Percentiles rank a stretch among this genome's conserved stretches.
These are phyloP conservation scores for Schizosaccharomyces japonicus DNA, from an alignment of 805 yeast genomes.

Conservation along the genomic window DNA sequence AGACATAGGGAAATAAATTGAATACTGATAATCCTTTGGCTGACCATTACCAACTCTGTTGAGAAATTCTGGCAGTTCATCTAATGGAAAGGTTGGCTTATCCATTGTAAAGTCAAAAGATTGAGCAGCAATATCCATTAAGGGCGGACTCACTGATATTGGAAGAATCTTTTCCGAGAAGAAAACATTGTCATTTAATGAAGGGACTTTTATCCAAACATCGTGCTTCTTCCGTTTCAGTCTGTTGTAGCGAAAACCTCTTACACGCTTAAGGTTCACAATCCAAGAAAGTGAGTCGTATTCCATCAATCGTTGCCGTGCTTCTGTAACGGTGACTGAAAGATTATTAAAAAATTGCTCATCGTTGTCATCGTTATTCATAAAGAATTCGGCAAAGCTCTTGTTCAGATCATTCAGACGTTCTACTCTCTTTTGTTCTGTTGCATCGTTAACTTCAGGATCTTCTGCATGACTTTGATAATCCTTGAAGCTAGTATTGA, in stretches of 20 bases:
- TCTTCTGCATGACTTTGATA: neutral
- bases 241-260: slow-evolving; percentile 12
- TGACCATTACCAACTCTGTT: slow-evolving; percentile 59
- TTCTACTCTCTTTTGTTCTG: neutral
- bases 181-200: slow-evolving; percentile 18
- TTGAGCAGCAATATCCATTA: slow-evolving; percentile 28
- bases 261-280: slow-evolving; percentile 22
- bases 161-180: slow-evolving; percentile 25
- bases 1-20: slow-evolving; percentile 42
- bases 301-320: neutral
- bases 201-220: slow-evolving; percentile 18
- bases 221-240: neutral
- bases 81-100: slow-evolving; percentile 28
- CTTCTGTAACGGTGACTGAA: neutral
- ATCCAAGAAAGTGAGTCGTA: slow-evolving; percentile 32
- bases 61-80: slow-evolving; percentile 35
- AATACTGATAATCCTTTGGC: slow-evolving; percentile 45
- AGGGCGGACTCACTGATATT: slow-evolving; percentile 26
- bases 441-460: neutral
- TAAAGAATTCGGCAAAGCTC: neutral
- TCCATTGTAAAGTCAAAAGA: slow-evolving; percentile 26
- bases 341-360: neutral
- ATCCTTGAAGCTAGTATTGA: neutral
- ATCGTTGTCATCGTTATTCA: neutral
- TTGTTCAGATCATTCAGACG: neutral